These are phyloP conservation scores for Cyberlindnera mrakii DNA, from an alignment of 805 yeast species.

Conservation along the genomic window DNA sequence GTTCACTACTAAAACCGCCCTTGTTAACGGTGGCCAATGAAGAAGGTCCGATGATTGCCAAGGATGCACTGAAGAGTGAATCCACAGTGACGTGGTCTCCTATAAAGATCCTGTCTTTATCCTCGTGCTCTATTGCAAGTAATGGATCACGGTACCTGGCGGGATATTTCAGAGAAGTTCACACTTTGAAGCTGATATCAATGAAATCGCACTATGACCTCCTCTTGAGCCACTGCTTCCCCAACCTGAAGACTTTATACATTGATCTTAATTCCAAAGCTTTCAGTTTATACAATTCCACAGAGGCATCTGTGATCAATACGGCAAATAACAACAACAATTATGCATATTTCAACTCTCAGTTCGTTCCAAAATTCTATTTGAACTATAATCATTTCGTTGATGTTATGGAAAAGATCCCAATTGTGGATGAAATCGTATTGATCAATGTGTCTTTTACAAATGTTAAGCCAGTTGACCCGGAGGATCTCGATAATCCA, in stretches of 20 bases:
- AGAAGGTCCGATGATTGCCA: constrained; percentile 17
- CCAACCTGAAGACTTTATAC: constrained; percentile 30
- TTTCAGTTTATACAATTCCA: constrained; percentile 24
- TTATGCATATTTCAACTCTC: constrained; percentile 22
- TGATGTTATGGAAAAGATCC: constrained; percentile 16
- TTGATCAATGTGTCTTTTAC: constrained; percentile 22
- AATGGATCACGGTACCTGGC: constrained; percentile 31
- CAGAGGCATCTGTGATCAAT: constrained; percentile 15
- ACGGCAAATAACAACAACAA: constrained; percentile 20
- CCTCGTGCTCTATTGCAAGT: constrained; percentile 29
- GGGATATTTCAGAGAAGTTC: constrained; percentile 36
- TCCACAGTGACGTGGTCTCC: constrained; percentile 26
- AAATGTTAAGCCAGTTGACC: constrained; percentile 20
- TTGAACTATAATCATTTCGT: constrained; percentile 16
- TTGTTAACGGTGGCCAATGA: constrained; percentile 20
- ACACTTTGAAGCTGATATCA: constrained; percentile 30
- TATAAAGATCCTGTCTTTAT: constrained; percentile 25
- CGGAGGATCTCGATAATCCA: constrained; percentile 20
- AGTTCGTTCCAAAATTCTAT: constrained; percentile 25
- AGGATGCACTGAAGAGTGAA: constrained; percentile 15
- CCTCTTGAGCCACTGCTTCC: constrained; percentile 42
- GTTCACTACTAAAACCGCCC: constrained; percentile 27
- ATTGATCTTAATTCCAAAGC: constrained; percentile 46
- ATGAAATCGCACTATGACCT: constrained; percentile 41
- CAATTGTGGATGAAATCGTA: constrained; percentile 12